Evolutionary conservation across 352 stramenopile genomes (phyloP).

Genomic region (Phytopythium chamaehyphon): DNA sequence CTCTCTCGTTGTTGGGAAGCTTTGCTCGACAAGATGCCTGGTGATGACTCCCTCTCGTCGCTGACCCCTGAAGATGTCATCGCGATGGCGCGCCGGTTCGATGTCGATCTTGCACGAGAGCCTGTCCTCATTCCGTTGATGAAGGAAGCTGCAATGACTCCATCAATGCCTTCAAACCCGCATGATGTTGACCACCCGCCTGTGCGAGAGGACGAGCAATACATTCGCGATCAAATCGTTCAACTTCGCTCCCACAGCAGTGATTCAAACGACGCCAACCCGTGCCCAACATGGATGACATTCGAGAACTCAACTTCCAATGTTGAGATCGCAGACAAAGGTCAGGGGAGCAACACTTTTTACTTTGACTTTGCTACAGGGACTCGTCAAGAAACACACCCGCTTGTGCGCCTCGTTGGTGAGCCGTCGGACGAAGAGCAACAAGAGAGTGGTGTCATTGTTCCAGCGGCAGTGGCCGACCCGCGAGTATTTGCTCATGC

Average conservation of each 20-base stretch:
- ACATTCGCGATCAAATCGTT: constrained; percentile 51
- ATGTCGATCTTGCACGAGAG: constrained; percentile 41
- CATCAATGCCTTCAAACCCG: constrained; percentile 31
- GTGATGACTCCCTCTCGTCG: neutral
- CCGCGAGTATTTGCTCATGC: constrained; percentile 45
- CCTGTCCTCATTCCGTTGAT: constrained; percentile 47
- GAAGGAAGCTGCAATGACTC: constrained; percentile 41
- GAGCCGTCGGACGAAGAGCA: constrained; percentile 11
- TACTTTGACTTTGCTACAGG: constrained; percentile 63
- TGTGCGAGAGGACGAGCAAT: constrained; percentile 22
- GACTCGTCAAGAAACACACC: constrained; percentile 25
- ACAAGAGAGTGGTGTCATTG: constrained; percentile 7
- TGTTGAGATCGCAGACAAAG: neutral
- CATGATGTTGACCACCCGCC: constrained; percentile 9
- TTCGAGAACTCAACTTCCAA: constrained; percentile 29
- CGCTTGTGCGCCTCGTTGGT: constrained; percentile 26
- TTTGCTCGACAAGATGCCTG: neutral
- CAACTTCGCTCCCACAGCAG: constrained; percentile 25
- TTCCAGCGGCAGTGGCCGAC: constrained; percentile 20
- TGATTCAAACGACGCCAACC: constrained; percentile 10
- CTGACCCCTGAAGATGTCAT: constrained; percentile 49
- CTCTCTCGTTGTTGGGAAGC: too few relatives aligned
- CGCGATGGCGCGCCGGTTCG: constrained; percentile 27
- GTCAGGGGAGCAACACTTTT: constrained; percentile 17
- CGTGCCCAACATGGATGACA: constrained; percentile 35